Percentiles rank a stretch among this genome's conserved stretches.
Evolutionary conservation across 2,329 filamentous ascomycete species (phyloP).

Genomic region (Trichoderma breve): DNA sequence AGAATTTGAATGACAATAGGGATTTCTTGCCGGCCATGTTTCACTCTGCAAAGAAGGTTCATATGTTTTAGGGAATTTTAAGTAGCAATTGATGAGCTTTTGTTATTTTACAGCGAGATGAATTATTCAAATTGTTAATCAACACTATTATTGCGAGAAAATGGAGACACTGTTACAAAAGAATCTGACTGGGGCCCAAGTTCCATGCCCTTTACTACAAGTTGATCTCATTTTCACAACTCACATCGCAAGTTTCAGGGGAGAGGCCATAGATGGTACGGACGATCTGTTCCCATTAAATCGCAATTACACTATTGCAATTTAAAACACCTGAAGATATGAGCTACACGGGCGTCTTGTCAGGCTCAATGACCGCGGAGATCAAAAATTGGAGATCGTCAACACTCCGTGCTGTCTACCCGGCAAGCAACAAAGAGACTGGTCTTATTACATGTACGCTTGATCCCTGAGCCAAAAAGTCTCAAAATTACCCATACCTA

Average conservation of each 20-base stretch:
- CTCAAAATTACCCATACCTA: too few relatives aligned
- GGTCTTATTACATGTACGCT: background rate
- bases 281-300: too few relatives aligned
- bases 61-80: slow-evolving; percentile 3
- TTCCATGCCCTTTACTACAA: too few relatives aligned
- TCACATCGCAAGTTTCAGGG: too few relatives aligned
- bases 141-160: background rate
- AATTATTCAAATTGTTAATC: background rate
- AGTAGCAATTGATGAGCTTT: background rate
- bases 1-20: slow-evolving; percentile 21
- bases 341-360: background rate
- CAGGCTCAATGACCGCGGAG: background rate
- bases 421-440: background rate
- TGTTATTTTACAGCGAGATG: background rate
- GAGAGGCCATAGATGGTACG: too few relatives aligned
- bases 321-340: background rate
- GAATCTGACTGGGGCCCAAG: too few relatives aligned
- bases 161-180: background rate
- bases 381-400: background rate
- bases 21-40: slow-evolving; percentile 22
- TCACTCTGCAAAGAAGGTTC: slow-evolving; percentile 19
- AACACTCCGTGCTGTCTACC: background rate
- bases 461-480: background rate
- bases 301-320: too few relatives aligned
- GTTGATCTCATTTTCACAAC: too few relatives aligned